These are phyloP conservation scores for Chalciporus sp. DNA, from an alignment of 1,284 basidiomycete species.

Conservation along the genomic window DNA sequence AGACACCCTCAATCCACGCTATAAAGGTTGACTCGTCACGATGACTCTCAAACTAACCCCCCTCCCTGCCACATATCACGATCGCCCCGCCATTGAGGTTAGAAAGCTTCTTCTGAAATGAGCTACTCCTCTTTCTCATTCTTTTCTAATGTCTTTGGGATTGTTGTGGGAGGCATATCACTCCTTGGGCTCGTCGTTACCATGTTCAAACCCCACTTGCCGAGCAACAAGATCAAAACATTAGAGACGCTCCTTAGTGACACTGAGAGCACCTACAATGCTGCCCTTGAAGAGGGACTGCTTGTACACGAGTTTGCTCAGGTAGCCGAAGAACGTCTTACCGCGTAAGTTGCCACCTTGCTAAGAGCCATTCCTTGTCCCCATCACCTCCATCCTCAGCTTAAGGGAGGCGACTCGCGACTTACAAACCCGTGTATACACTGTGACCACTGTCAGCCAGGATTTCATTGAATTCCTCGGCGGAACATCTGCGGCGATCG, in stretches of 20 bases:
- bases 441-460: background rate
- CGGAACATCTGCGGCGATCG: constrained; percentile 12
- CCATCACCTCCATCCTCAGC: background rate
- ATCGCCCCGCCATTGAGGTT: no score
- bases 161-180: background rate
- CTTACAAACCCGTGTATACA: background rate
- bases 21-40: no score
- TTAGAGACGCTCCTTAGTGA: background rate
- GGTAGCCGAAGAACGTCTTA: background rate
- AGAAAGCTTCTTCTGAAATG: no score
- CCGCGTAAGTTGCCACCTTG: background rate
- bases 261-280: background rate
- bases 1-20: no score
- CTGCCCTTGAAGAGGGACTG: background rate
- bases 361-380: accelerated
- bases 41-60: no score
- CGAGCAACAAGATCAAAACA: constrained; percentile 10
- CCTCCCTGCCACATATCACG: no score
- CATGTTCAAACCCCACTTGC: background rate
- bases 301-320: background rate
- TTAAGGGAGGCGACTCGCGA: background rate
- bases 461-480: constrained; percentile 4
- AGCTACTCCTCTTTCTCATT: background rate
- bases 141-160: constrained; percentile 5
- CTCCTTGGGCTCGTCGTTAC: background rate